Percentiles rank a stretch among this genome's conserved stretches.
Conservation (phyloP, 1,284 basidiomycete species). For the Irpex rosettiformis region DNA sequence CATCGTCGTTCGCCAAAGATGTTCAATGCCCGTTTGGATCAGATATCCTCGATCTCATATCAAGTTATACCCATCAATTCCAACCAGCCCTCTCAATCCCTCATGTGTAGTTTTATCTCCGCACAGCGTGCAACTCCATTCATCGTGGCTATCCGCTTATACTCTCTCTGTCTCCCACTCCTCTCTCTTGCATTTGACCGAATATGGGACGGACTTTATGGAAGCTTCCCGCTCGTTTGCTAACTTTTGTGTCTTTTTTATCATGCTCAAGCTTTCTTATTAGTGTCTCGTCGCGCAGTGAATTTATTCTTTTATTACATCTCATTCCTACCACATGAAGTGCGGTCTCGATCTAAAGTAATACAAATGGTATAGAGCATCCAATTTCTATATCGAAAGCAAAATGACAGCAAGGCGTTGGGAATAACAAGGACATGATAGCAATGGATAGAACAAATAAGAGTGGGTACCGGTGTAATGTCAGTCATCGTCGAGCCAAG, state of each 20-base stretch:
- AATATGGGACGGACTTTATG: slow-evolving; percentile 26
- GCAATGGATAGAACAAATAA: not conserved
- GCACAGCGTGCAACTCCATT: slow-evolving; percentile 22
- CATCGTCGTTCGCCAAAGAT: slow-evolving; percentile 20
- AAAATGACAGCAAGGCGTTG: too few species aligned
- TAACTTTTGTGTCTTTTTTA: slow-evolving; percentile 20
- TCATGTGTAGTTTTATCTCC: slow-evolving; percentile 35
- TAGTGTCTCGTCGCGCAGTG: slow-evolving; percentile 9
- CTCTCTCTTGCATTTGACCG: slow-evolving; percentile 20
- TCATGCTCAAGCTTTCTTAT: slow-evolving; percentile 11
- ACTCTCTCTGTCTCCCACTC: not conserved
- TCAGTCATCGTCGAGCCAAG: not conserved
- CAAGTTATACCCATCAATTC: slow-evolving; percentile 33
- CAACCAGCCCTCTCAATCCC: slow-evolving; percentile 10
- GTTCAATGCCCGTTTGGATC: slow-evolving; percentile 29
- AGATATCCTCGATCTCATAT: slow-evolving; percentile 30
- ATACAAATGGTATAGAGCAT: not conserved
- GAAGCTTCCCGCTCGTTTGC: slow-evolving; percentile 19
- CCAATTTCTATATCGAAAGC: not conserved
- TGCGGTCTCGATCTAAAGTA: not conserved
- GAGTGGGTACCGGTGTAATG: not conserved
- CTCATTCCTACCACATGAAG: not conserved
- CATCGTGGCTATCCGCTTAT: slow-evolving; percentile 20
- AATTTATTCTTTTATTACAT: slow-evolving; percentile 3
- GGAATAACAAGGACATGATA: not conserved